Conservation (phyloP, 2,329 filamentous ascomycete genomes). For the Paecilomyces sp. region DNA sequence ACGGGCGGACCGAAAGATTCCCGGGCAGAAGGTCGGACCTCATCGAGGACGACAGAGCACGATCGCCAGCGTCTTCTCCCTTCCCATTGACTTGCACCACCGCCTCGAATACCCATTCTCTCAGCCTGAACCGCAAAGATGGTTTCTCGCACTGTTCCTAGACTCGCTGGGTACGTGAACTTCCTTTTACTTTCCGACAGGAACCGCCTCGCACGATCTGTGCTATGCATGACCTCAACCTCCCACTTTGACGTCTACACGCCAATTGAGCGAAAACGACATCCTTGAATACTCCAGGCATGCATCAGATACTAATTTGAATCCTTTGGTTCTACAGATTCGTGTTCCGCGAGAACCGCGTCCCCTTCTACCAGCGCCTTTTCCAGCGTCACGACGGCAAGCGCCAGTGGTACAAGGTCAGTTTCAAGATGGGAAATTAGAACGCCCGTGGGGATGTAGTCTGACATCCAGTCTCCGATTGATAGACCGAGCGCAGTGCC, state of each 20-base stretch:
- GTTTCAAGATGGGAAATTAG: conserved; percentile 21
- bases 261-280: neutral
- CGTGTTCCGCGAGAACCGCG: conserved; percentile 60
- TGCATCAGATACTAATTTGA: conserved; percentile 15
- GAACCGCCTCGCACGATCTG: neutral
- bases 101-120: conserved; percentile 14
- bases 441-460: neutral
- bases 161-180: conserved; percentile 36
- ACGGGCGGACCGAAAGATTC: conserved; percentile 7
- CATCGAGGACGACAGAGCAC: conserved; percentile 5
- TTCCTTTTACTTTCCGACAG: conserved; percentile 1
- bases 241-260: neutral
- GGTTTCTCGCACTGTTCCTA: conserved; percentile 35
- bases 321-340: conserved; percentile 26
- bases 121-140: conserved; percentile 28
- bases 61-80: conserved; percentile 17
- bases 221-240: neutral
- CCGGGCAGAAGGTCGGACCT: conserved; percentile 5
- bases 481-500: conserved; percentile 48
- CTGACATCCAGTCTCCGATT: conserved; percentile 9
- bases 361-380: conserved; percentile 60
- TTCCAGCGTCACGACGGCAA: conserved; percentile 61
- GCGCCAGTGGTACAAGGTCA: conserved; percentile 62
- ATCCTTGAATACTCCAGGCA: no score
- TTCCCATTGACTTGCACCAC: conserved; percentile 19